Evolutionary conservation across 1,284 basidiomycete species (phyloP).

Genomic region (Tranzscheliella williamsii): DNA sequence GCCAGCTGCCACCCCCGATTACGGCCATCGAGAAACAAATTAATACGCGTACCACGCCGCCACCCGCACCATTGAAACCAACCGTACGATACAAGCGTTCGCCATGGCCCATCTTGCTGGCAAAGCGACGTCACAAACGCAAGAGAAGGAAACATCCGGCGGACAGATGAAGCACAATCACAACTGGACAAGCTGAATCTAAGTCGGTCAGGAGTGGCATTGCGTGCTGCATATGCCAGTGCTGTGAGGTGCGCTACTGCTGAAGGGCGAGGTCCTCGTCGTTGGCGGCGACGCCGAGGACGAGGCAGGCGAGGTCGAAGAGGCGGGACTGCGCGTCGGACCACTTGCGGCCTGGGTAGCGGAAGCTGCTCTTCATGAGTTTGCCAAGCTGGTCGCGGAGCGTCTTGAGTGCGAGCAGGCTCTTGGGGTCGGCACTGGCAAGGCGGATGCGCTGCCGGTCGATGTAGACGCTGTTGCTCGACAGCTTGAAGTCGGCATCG

Average conservation of each 20-base stretch:
- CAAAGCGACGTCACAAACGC: too few species aligned
- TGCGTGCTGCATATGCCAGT: too few species aligned
- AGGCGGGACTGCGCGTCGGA: constrained; percentile 69
- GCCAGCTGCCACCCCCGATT: too few species aligned
- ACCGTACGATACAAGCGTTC: too few species aligned
- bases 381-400: constrained; percentile 72
- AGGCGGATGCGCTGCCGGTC: constrained; percentile 83
- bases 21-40: too few species aligned
- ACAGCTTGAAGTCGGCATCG: constrained; percentile 84
- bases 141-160: too few species aligned
- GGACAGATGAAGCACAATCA: too few species aligned
- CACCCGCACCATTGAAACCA: too few species aligned
- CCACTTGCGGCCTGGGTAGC: constrained; percentile 68
- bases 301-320: constrained; percentile 66
- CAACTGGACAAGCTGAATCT: too few species aligned
- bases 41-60: too few species aligned
- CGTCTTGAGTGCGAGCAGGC: constrained; percentile 77
- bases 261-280: constrained; percentile 40
- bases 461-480: constrained; percentile 73
- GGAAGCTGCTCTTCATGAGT: constrained; percentile 67
- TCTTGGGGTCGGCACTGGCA: constrained; percentile 68
- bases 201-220: too few species aligned
- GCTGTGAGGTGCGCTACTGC: constrained; percentile 16
- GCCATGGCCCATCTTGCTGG: too few species aligned
- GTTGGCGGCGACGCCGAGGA: constrained; percentile 45